Conservation (phyloP, 805 yeast genomes). For the Hanseniaspora mollemarum region DNA sequence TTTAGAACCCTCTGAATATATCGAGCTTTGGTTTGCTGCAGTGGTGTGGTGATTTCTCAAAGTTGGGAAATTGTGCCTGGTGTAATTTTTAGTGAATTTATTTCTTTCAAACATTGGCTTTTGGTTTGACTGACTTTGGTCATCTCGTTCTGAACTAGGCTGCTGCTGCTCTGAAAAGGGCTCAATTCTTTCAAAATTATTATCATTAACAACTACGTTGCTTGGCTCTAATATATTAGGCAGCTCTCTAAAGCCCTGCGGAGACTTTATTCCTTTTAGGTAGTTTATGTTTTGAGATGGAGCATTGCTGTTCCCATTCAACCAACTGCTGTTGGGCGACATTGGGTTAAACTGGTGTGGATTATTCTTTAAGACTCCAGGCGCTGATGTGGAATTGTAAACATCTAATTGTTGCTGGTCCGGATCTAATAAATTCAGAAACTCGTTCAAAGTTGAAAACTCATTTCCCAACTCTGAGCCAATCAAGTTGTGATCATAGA, state of each 20-base stretch:
- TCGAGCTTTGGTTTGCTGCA: not conserved
- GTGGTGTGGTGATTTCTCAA: not conserved
- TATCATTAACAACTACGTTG: not conserved
- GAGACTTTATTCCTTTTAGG: not conserved
- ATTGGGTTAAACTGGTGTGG: not conserved
- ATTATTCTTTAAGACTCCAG: not conserved
- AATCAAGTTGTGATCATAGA: slow-evolving; percentile 9
- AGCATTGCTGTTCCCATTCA: not conserved
- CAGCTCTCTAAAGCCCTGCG: not conserved
- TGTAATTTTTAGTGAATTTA: slow-evolving; percentile 2
- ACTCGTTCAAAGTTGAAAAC: slow-evolving; percentile 13
- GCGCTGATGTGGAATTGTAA: not conserved
- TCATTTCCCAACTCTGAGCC: slow-evolving; percentile 15
- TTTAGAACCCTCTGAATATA: no score
- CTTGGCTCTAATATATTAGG: not conserved
- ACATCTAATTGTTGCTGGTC: not conserved
- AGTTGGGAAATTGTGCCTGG: slow-evolving; percentile 14
- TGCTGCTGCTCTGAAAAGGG: not conserved
- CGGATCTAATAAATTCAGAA: slow-evolving; percentile 10
- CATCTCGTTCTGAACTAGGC: slow-evolving; percentile 4
- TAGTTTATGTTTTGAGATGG: not conserved
- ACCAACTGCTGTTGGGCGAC: not conserved
- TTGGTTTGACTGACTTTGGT: slow-evolving; percentile 17
- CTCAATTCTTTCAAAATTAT: no score
- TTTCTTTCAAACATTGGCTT: slow-evolving; percentile 10